Conservation (phyloP, 352 stramenopile species). For the Blastocystis sp. region DNA sequence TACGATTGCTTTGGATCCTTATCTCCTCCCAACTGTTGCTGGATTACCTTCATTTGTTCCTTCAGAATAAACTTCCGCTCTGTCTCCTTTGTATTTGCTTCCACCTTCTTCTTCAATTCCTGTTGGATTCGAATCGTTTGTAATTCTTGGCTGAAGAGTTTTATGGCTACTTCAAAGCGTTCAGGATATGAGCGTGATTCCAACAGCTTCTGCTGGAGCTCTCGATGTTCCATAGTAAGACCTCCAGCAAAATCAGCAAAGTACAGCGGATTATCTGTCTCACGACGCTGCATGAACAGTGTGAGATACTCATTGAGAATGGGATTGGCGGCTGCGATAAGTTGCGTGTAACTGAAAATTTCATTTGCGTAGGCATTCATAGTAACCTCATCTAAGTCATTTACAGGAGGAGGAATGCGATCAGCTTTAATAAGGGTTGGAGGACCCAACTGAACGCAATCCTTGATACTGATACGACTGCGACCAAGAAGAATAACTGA, state of each 20-base stretch:
- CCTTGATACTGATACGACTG: conserved; percentile 61
- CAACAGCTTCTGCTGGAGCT: conserved; percentile 73
- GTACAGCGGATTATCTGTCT: conserved; percentile 90
- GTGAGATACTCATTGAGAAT: conserved; percentile 93
- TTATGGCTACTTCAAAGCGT: conserved; percentile 85
- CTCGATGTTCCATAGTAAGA: conserved; percentile 82
- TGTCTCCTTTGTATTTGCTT: conserved; percentile 87
- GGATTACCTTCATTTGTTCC: conserved; percentile 97
- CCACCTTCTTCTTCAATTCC: conserved; percentile 86
- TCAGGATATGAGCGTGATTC: neutral
- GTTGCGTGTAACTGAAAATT: conserved; percentile 87
- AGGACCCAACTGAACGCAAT: conserved; percentile 66
- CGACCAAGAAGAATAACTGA: neutral
- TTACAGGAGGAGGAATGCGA: conserved; percentile 68
- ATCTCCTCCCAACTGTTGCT: conserved; percentile 97
- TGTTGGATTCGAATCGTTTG: conserved; percentile 90
- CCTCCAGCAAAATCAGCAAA: conserved; percentile 90
- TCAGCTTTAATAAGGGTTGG: conserved; percentile 78
- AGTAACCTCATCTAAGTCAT: conserved; percentile 71
- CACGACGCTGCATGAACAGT: conserved; percentile 84
- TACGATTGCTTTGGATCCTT: conserved; percentile 96
- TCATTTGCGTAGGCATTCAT: conserved; percentile 92
- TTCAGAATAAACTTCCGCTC: conserved; percentile 94
- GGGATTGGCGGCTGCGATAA: conserved; percentile 91
- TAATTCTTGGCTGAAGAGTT: conserved; percentile 90